Evolutionary conservation across 2,329 filamentous ascomycete genomes (phyloP).

Genomic region (Rhynchosporium agropyri): DNA sequence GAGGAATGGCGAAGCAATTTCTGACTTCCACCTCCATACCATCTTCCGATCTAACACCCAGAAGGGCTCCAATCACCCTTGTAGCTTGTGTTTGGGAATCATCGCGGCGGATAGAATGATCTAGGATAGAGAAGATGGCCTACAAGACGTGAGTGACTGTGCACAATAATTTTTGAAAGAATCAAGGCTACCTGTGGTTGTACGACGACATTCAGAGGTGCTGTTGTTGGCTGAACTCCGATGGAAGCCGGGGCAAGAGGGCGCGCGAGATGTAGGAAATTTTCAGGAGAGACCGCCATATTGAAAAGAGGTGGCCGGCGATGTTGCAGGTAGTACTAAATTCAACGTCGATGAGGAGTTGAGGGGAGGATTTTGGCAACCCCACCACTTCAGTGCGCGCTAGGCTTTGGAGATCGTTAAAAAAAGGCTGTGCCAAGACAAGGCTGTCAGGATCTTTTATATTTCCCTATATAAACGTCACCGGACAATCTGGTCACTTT

Average conservation of each 20-base stretch:
- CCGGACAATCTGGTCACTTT: conserved; percentile 8
- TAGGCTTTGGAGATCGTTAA: not conserved
- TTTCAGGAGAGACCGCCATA: conserved; percentile 78
- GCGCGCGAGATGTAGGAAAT: conserved; percentile 92
- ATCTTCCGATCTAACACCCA: conserved; percentile 93
- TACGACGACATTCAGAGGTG: conserved; percentile 86
- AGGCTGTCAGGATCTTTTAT: conserved; percentile 32
- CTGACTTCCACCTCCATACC: conserved; percentile 95
- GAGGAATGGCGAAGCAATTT: conserved; percentile 95
- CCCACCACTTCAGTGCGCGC: not conserved
- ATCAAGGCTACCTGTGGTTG: conserved; percentile 79
- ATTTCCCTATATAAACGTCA: not conserved
- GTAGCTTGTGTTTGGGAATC: conserved; percentile 74
- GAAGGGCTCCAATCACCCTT: conserved; percentile 93
- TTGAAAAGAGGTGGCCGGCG: conserved; percentile 49
- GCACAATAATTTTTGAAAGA: conserved; percentile 1
- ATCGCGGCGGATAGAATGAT: conserved; percentile 85
- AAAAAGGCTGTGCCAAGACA: conserved; percentile 54
- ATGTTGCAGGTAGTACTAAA: conserved; percentile 4
- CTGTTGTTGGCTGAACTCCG: conserved; percentile 78
- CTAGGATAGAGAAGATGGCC: conserved; percentile 77
- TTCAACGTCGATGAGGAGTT: not conserved
- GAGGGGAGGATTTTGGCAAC: not conserved
- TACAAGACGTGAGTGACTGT: conserved; percentile 43
- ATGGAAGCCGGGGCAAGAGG: conserved; percentile 82